A percentile compares a stretch with the other conserved stretches of the same genome.
Evolutionary conservation across 306 rosid species (phyloP).

Genomic region (Urtica urens): DNA sequence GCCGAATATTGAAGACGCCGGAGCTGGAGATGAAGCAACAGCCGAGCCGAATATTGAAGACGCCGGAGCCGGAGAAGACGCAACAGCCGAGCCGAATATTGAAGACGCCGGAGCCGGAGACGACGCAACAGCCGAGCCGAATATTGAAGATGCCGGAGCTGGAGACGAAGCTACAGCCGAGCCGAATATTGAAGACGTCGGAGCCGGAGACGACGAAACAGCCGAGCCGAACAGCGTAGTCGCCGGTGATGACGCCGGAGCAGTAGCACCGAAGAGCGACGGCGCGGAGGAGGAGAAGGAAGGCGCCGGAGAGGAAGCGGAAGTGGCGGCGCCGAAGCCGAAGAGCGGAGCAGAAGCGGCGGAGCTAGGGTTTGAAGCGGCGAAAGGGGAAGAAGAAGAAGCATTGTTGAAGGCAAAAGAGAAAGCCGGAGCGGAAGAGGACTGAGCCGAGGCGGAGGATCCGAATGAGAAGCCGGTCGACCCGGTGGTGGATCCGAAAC

Average conservation of each 20-base stretch:
- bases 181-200: too few relatives aligned
- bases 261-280: neutral
- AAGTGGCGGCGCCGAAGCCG: conserved; percentile 23
- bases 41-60: too few relatives aligned
- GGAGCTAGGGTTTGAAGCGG: conserved; percentile 14
- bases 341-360: conserved; percentile 13
- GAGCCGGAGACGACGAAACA: too few relatives aligned
- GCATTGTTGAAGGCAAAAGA: conserved; percentile 8
- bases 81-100: conserved; percentile 7
- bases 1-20: conserved; percentile 7
- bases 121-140: conserved; percentile 9
- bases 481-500: conserved; percentile 9
- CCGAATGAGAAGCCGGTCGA: conserved; percentile 20
- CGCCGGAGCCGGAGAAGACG: conserved; percentile 1
- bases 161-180: too few relatives aligned
- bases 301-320: neutral
- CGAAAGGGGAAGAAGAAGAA: conserved; percentile 11
- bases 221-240: too few relatives aligned
- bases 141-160: neutral
- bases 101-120: conserved; percentile 1
- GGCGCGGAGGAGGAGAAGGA: conserved; percentile 2
- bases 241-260: too few relatives aligned
- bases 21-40: too few relatives aligned
- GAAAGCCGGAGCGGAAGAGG: conserved; percentile 16
- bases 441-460: conserved; percentile 32